Evolutionary conservation across 176 grass and related monocot genomes (phyloP).

Genomic region (Aegilops longissima): DNA sequence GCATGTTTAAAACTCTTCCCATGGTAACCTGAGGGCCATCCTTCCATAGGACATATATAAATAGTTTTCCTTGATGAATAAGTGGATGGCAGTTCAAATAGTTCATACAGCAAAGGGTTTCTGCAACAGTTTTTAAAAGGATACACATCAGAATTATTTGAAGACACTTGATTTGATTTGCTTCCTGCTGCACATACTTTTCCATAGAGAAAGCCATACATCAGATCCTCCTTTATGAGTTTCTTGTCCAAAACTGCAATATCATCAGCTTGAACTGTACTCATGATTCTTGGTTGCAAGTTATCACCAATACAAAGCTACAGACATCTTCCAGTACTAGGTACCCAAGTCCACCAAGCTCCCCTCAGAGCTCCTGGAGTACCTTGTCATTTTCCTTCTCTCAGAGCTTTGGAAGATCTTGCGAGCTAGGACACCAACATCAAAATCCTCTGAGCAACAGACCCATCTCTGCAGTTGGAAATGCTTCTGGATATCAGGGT

Average conservation of each 20-base stretch:
- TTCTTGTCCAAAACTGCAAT: neutral
- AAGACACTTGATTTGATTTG: no score
- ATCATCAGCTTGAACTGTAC: neutral
- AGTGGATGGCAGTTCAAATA: no score
- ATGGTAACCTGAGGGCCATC: no score
- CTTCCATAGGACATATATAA: no score
- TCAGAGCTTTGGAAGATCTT: neutral
- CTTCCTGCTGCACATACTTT: no score
- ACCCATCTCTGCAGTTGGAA: neutral
- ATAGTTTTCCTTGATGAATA: no score
- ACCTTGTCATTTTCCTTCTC: neutral
- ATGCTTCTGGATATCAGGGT: constrained; percentile 11
- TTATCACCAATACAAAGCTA: neutral
- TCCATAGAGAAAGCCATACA: no score
- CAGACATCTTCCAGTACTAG: constrained; percentile 49
- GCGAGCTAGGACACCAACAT: neutral
- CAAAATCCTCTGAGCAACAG: neutral
- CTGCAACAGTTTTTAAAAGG: no score
- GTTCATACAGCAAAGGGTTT: no score
- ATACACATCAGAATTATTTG: no score
- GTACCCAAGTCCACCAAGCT: constrained; percentile 4
- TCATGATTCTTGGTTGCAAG: neutral
- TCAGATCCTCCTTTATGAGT: no score
- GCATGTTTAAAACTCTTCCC: no score
- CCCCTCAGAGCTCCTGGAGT: neutral